These are phyloP conservation scores for Fusarium concolor DNA, from an alignment of 2,329 filamentous ascomycete species.

Conservation along the genomic window DNA sequence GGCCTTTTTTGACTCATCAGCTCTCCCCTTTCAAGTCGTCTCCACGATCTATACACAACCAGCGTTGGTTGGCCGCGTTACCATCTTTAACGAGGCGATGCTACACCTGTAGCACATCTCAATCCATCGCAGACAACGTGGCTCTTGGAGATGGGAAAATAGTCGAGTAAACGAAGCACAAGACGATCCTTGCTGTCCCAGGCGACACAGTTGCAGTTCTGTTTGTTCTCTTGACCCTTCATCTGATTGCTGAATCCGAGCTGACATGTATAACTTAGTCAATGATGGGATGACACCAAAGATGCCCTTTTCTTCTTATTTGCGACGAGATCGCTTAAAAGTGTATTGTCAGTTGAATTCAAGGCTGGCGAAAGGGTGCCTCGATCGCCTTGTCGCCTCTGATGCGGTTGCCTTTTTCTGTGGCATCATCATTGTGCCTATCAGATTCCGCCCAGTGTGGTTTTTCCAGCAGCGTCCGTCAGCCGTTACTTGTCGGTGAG, in stretches of 20 bases:
- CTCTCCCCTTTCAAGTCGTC: not conserved
- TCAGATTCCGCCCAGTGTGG: constrained; percentile 8
- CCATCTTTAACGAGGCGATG: not conserved
- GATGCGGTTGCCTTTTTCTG: constrained; percentile 21
- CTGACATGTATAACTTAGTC: constrained; percentile 31
- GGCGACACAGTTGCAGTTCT: constrained; percentile 13
- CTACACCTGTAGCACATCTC: constrained; percentile 25
- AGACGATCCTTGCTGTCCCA: constrained; percentile 14
- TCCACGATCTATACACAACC: not conserved
- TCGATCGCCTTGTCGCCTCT: constrained; percentile 9
- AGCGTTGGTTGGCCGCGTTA: not conserved
- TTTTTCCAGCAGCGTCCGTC: constrained; percentile 7
- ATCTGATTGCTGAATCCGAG: constrained; percentile 8
- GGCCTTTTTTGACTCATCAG: not conserved
- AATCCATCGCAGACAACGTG: constrained; percentile 16
- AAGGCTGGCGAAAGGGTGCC: constrained; percentile 25
- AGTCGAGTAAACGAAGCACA: constrained; percentile 10
- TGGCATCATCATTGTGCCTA: not conserved
- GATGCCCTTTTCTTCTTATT: not conserved
- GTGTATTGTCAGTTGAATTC: constrained; percentile 8
- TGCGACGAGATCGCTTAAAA: not conserved
- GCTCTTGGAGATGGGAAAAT: constrained; percentile 5
- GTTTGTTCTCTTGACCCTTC: constrained; percentile 16
- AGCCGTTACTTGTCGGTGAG: constrained; percentile 15
- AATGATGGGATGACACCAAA: not conserved